These are phyloP conservation scores for Craterostigma plantagineum DNA, from an alignment of 257 asterid species.

Conservation along the genomic window DNA sequence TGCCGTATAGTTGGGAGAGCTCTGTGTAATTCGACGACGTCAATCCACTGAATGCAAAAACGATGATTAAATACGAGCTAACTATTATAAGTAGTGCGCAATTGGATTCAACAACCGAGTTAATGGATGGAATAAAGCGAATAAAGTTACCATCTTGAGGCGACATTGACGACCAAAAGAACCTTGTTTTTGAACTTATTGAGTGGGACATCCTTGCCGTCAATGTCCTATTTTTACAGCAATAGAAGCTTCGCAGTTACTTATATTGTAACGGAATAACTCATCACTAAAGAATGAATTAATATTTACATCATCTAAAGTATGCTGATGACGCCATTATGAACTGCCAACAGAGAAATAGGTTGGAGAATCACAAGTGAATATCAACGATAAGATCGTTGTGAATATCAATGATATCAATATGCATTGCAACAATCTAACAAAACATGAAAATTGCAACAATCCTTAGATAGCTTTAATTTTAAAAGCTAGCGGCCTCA, in stretches of 20 bases:
- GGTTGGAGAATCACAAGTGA: no score
- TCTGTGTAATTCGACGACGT: slow-evolving; percentile 77
- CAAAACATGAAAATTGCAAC: no score
- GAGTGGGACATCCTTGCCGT: slow-evolving; percentile 60
- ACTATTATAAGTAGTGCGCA: background rate
- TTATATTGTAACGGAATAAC: no score
- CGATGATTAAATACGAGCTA: slow-evolving; percentile 16
- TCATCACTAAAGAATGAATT: background rate
- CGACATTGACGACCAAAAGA: slow-evolving; percentile 82
- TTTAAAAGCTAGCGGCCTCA: no score
- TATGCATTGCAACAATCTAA: no score
- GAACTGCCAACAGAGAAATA: no score
- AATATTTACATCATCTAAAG: no score
- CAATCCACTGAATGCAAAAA: slow-evolving; percentile 57
- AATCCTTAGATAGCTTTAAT: no score
- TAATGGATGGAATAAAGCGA: background rate
- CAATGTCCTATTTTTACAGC: slow-evolving; percentile 74
- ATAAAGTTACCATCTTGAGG: slow-evolving; percentile 72
- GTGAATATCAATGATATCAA: no score
- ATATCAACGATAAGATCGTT: no score
- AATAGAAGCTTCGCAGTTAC: background rate
- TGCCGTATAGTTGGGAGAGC: slow-evolving; percentile 60
- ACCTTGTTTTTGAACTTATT: slow-evolving; percentile 63
- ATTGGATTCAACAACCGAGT: slow-evolving; percentile 4
- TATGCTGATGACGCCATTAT: no score